These are phyloP conservation scores for Dentipellis fragilis DNA, from an alignment of 768 basidiomycete species.

Conservation along the genomic window DNA sequence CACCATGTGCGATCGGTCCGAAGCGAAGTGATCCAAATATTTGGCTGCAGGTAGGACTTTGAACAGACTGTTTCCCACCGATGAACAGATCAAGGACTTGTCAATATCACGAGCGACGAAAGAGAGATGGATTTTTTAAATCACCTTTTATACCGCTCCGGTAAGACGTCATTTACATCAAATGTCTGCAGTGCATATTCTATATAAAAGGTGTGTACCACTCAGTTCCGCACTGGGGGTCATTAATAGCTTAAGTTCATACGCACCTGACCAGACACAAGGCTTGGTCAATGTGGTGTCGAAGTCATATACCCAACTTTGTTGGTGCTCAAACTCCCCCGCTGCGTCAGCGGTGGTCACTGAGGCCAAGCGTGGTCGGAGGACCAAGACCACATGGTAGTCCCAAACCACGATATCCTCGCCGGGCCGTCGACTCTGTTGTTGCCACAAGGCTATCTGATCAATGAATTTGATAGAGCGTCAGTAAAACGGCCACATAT, in stretches of 20 bases:
- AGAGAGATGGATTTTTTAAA: neutral
- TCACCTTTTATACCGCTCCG: neutral
- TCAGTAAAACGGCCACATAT: neutral
- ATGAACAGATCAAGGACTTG: neutral
- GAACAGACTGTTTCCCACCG: slow-evolving; percentile 36
- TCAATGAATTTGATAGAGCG: neutral
- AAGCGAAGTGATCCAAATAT: slow-evolving; percentile 55
- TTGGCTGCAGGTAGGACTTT: slow-evolving; percentile 43
- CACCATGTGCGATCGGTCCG: slow-evolving; percentile 73
- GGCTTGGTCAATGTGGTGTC: slow-evolving; percentile 47
- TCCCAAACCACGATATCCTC: slow-evolving; percentile 53
- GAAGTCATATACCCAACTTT: slow-evolving; percentile 58
- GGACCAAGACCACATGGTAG: slow-evolving; percentile 59
- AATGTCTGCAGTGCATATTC: neutral
- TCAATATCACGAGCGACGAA: neutral
- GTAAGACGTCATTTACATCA: neutral
- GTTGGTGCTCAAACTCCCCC: neutral
- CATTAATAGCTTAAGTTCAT: neutral
- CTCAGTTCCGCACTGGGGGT: neutral
- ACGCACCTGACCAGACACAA: slow-evolving; percentile 39
- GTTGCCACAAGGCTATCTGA: slow-evolving; percentile 59
- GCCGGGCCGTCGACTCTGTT: slow-evolving; percentile 27
- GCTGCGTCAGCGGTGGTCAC: neutral
- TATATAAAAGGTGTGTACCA: neutral
- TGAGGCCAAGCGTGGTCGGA: slow-evolving; percentile 25